Percentiles rank a stretch among this genome's conserved stretches.
These are phyloP conservation scores for Boletus sp. DNA, from an alignment of 768 basidiomycete genomes.

Conservation along the genomic window DNA sequence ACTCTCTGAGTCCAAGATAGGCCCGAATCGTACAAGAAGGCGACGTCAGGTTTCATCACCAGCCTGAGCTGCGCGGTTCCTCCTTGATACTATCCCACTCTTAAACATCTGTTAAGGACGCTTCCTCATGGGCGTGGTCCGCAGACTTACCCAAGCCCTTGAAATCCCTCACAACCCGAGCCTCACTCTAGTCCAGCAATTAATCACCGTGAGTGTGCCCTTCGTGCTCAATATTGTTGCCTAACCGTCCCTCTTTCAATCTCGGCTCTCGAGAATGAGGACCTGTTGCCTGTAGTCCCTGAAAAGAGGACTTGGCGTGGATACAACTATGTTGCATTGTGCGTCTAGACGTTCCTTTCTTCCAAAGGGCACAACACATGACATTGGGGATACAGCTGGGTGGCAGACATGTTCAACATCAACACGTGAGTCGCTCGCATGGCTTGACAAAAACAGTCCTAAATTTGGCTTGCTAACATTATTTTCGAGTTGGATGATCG, in stretches of 20 bases:
- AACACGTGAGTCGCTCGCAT: slow-evolving; percentile 53
- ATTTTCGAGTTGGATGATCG: slow-evolving; percentile 65
- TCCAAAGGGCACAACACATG: not conserved
- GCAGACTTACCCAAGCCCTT: slow-evolving; percentile 31
- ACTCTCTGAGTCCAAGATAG: slow-evolving; percentile 11
- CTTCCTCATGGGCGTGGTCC: slow-evolving; percentile 24
- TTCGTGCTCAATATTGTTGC: not conserved
- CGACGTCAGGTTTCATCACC: not conserved
- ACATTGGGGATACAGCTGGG: slow-evolving; percentile 51
- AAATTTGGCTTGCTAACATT: slow-evolving; percentile 4
- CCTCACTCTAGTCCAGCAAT: slow-evolving; percentile 52
- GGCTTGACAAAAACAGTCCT: not conserved
- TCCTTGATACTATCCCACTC: not conserved
- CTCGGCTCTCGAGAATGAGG: slow-evolving; percentile 53
- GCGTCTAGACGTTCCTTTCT: slow-evolving; percentile 18
- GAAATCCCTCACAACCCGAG: slow-evolving; percentile 57
- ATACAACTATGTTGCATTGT: slow-evolving; percentile 69
- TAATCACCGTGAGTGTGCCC: slow-evolving; percentile 49
- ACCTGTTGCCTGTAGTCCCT: slow-evolving; percentile 64
- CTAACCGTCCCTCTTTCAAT: slow-evolving; percentile 13
- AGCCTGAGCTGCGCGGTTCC: not conserved
- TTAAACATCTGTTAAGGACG: slow-evolving; percentile 1
- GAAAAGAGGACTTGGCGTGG: slow-evolving; percentile 64
- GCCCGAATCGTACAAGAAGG: slow-evolving; percentile 5
- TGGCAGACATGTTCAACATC: slow-evolving; percentile 78